These are phyloP conservation scores for Amaranthus palmeri DNA, from an alignment of 148 eudicot species.

Conservation along the genomic window DNA sequence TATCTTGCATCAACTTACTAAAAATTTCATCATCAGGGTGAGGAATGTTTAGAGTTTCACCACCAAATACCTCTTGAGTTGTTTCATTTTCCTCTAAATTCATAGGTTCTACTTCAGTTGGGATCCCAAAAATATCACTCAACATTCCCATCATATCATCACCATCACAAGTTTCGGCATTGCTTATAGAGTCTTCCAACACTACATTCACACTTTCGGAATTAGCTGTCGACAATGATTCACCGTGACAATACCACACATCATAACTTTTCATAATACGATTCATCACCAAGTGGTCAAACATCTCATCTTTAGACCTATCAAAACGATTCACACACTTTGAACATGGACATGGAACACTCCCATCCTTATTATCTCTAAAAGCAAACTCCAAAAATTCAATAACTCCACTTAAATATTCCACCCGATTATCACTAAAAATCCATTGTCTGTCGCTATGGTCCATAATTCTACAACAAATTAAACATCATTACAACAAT, in stretches of 20 bases:
- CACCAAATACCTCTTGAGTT: background rate
- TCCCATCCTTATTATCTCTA: background rate
- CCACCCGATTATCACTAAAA: no score
- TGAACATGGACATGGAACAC: background rate
- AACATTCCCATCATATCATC: conserved; percentile 3
- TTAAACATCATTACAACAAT: no score
- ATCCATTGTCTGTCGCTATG: no score
- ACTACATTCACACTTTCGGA: no score
- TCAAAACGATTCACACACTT: conserved; percentile 5
- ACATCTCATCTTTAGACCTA: background rate
- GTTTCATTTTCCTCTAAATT: background rate
- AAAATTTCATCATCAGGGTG: background rate
- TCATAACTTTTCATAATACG: background rate
- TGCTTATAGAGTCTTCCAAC: no score
- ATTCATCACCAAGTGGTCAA: background rate
- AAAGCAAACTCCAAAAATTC: conserved; percentile 8
- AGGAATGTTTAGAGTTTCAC: background rate
- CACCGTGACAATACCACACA: no score
- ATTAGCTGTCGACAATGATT: no score
- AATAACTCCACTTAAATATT: background rate
- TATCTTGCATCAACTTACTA: background rate
- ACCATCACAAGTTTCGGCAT: no score
- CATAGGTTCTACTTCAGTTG: no score
- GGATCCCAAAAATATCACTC: background rate
- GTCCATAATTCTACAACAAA: no score